Percentiles rank a stretch among this genome's conserved stretches.
These are phyloP conservation scores for Apiotrichum montevideense DNA, from an alignment of 1,284 basidiomycete genomes.

Conservation along the genomic window DNA sequence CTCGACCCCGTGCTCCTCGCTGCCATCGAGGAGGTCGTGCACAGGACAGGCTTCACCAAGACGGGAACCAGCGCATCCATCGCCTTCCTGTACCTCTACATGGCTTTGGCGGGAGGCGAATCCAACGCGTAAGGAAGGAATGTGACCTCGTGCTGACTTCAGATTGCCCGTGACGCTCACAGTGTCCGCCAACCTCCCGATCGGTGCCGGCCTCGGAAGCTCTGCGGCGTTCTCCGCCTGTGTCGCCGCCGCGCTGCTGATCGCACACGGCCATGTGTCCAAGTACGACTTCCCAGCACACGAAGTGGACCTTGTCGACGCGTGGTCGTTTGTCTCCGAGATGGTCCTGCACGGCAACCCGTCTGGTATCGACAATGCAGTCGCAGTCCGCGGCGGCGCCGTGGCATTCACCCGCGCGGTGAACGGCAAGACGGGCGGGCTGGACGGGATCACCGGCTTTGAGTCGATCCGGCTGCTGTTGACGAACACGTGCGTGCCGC, in stretches of 20 bases:
- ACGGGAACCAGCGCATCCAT: slow-evolving; percentile 61
- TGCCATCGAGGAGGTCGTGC: slow-evolving; percentile 53
- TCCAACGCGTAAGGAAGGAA: slow-evolving; percentile 54
- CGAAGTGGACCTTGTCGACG: slow-evolving; percentile 70
- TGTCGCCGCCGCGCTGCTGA: slow-evolving; percentile 70
- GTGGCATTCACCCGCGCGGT: slow-evolving; percentile 81
- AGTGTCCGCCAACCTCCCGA: slow-evolving; percentile 87
- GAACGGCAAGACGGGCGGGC: slow-evolving; percentile 66
- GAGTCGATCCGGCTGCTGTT: slow-evolving; percentile 72
- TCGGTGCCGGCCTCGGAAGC: slow-evolving; percentile 95
- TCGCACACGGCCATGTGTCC: slow-evolving; percentile 33
- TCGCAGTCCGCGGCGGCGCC: slow-evolving; percentile 88
- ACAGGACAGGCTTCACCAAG: slow-evolving; percentile 26
- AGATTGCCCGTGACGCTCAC: slow-evolving; percentile 59
- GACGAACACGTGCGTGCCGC: slow-evolving; percentile 84
- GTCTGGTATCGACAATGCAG: slow-evolving; percentile 94
- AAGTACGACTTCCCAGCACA: slow-evolving; percentile 49
- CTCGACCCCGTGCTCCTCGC: slow-evolving; percentile 67
- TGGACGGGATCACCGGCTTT: slow-evolving; percentile 82
- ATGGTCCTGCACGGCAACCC: slow-evolving; percentile 97
- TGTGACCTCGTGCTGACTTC: neutral
- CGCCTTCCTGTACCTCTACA: slow-evolving; percentile 92
- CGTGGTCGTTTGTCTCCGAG: slow-evolving; percentile 91
- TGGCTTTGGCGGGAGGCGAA: slow-evolving; percentile 59
- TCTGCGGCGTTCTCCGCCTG: slow-evolving; percentile 84